Evolutionary conservation across 805 yeast genomes (phyloP), one percentile per base, ranked within the genome.

Genomic region (Tetrapisispora phaffii): DNA sequence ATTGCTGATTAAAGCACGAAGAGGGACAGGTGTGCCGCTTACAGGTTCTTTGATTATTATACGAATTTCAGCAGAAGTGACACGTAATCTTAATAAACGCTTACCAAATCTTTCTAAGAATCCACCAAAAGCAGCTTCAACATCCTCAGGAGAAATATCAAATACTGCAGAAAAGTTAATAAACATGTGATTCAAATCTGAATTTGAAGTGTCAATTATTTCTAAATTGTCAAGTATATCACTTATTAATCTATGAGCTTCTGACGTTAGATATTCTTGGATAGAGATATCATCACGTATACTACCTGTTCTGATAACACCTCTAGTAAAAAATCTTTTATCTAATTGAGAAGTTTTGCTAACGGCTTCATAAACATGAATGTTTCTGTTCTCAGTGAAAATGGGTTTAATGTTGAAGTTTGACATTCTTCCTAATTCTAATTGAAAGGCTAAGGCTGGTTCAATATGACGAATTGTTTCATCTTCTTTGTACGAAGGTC

Each of bases 101-200:
- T 96, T 79, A 51, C 98, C 98, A 55, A 93, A 93, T 69, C 98
- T 80, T 69, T 90, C 97, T 70, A 93, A 74, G 79, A 93, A 93
- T 19, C 96, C 94, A 53, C 96, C 97, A 67, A 93, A 89, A 4
- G 98, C 97, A 50, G 87, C 88, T 68, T 90, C 96, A 50, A 93
- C 97, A 69, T 93, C 97, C 57, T 83, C 85, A 39, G 97, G 96
- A 49, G 86, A 80, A 47, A 93, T 85, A 54, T 88, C 88, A 75
- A 94, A 93, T 29, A 86, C 90, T 52, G 96, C 95, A 44, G 96
- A 83, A 68, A 93, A 93, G 71, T 93, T 90, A 67, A 93, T 90
- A 72, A 93, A 93, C 52, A 93, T 93, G 64, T 93, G 97, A 68
- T 93, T 93, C 72, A 93, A 73, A 63, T 93, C 99, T 17, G 97